Base-by-base conservation (phyloP, 257 asterid species). In the Anisodus acutangulus region DNA sequence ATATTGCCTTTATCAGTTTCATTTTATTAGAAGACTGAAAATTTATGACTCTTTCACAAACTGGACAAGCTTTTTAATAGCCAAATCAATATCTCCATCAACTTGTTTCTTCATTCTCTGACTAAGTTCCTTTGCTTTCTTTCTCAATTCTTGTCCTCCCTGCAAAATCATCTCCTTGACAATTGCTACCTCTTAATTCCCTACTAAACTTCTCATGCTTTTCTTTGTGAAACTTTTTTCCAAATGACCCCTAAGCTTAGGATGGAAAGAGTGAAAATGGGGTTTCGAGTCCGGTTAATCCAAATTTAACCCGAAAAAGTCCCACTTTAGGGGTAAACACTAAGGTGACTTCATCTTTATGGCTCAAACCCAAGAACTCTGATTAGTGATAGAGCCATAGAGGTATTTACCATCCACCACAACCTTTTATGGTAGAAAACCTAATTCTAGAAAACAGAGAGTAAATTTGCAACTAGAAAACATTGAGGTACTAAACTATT, bases 81-180 rank as follows among this genome's bases (percentile, higher is more conserved):
- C 89, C 22, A 81, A 88, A 12, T 87, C 91, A 2, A 90, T 84
- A 82, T 91, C 93, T 85, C 26, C 83, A 67, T 86, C 91, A 60
- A 88, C 86, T 12, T 83, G 86, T 66, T 39, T 84, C 35, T 86
- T 86, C 88, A 91, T 58, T 76, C 5, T 85, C 66, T 53, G 88
- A 53, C 89, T 81, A 71, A 88, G 5, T 71, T 86, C 90, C 82
- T 41, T 85, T 51, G 78, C 86, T 22, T 82, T 78, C 88, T 79
- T 64, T 85, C 91, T 83, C 81, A 87, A 53, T 16, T n/a, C 57
- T 59, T 87, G 87, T 81, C 92, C 90, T 5, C 64, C 49, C 85
- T 80, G 89, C 86, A 63, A 82, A 88, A 89, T 87, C 88, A 90
- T 91, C 83, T 78, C 84, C 58, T 71, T 82, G 60, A 90, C 92